Base-by-base conservation (phyloP, 2,329 filamentous ascomycete species). In the Ceratocystis eucalypticola region DNA sequence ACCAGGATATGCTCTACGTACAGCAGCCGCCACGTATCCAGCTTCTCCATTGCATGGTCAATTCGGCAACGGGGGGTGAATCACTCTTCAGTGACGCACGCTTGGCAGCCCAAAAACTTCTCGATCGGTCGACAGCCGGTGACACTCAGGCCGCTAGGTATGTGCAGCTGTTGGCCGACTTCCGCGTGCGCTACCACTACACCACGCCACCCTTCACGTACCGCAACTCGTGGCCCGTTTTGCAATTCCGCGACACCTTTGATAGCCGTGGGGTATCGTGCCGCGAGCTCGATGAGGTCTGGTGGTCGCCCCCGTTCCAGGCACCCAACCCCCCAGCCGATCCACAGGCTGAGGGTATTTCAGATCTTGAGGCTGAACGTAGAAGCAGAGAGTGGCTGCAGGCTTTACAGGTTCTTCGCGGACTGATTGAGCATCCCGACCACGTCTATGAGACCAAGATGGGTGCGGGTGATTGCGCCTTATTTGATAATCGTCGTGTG, bases 1-100 rank as follows among this genome's bases (percentile, higher is more conserved):
- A 99, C 77, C 94, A 96, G 84, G 94, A 97, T 74, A 81, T 97
- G 50, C 80, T 96, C 66, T 97, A 97, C 76, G 87, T 94, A 76
- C 77, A 82, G 15, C 83, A 89, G 63, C 85, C 89, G 2, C 93
- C 93, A 0, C 85, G 87, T 41, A 84, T 94, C 64, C 93, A 99
- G 75, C 79, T 97, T 28, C 83, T 97, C 3, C 94, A 97, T 76
- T 96, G 91, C 72, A 80, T 97, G 53, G 83, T 88, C 69, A 96
- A 95, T 71, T 87, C 85, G 1, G 87, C 86, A 70, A 77, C 81
- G 0, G 93, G 93, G 20, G 94, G 93, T 61, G 87, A 90, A 71
- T 96, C 91, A 0, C 80, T 96, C 64, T 99, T 97, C 76, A 85
- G 85, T 68, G 92, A 97, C 76, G 81, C 86, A 46, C 82, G 88